Base-by-base conservation (phyloP, 1,284 basidiomycete species). In the Ceratorhiza oryzae-sativae region DNA sequence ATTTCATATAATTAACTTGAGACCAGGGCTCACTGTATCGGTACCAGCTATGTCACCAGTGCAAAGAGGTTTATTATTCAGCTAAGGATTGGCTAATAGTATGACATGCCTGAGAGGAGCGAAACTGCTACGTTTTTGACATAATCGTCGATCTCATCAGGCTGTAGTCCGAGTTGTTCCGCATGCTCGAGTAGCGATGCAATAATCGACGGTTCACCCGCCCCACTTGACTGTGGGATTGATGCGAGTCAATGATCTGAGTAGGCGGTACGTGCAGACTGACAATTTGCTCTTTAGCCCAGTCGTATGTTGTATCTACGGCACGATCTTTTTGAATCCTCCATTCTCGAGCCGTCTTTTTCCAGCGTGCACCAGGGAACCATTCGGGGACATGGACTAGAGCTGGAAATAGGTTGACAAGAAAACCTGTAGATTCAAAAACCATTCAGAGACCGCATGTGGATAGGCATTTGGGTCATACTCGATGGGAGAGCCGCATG, bases 381-480 rank as follows among this genome's bases (percentile, higher is more conserved):
- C 62, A 67, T 49, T 55, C 62, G 1, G 48, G 62, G n/a, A 67
- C 49, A n/a, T 67, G 42, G 3, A 49, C 32, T 36, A 67, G 62
- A 32, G 34, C 34, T 18, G 62, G 62, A 36, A 67, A 67, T 27
- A 53, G 10, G 20, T 67, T 67, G 12, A 67, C 62, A n/a, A 67
- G 25, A 20, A 67, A 67, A 53, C 49, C 62, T 53, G 9, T 23
- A 5, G 20, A 27, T 34, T 6, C 12, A 41, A 15, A 18, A 6
- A 12, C 34, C 12, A 39, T 18, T 18, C 5, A 59, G 8, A n/a
- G 59, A 34, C n/a, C 9, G 20, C 13, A 39, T 23, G n/a, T 4
- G 12, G 20, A 41, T 9, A 15, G 15, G 25, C 3, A 46, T 6
- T 13, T 30, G 48, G 36, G 13, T 39, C 36, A 39, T n/a, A 67